phyloP scores from a whole-genome alignment of 1,284 basidiomycete genomes.

The Malassezia vespertilionis region DNA sequence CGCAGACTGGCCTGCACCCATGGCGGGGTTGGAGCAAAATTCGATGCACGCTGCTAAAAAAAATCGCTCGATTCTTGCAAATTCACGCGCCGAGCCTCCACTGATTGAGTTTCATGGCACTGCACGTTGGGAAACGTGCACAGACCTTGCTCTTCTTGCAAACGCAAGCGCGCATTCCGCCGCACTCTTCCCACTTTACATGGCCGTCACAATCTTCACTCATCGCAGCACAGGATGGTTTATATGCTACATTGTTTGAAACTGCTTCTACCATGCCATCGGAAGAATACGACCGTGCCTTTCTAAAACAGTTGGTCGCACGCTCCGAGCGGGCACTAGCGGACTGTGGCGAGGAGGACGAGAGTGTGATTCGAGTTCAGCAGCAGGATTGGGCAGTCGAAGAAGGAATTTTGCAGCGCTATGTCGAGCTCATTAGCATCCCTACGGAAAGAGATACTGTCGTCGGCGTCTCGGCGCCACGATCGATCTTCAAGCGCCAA shows the following conservation, averaged over 20 bases:
- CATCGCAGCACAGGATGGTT: neutral
- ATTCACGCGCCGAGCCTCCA: too few species aligned
- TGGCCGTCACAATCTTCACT: conserved; percentile 7
- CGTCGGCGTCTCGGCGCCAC: conserved; percentile 3
- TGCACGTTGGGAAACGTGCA: neutral
- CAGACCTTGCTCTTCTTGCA: conserved; percentile 5
- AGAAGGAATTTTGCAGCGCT: conserved; percentile 9
- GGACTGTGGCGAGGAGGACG: neutral
- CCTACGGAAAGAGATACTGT: neutral
- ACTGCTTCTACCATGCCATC: neutral
- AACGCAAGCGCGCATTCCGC: conserved; percentile 13
- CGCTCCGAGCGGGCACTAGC: conserved; percentile 8
- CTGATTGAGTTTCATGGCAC: neutral
- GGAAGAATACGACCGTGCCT: conserved; percentile 11
- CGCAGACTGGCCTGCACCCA: conserved; percentile 16
- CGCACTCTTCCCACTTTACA: conserved; percentile 5
- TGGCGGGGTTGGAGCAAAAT: too few species aligned
- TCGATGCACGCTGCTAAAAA: too few species aligned
- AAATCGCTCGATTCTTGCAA: neutral
- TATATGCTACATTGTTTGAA: neutral
- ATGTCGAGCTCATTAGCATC: conserved; percentile 7
- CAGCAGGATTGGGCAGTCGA: conserved; percentile 2
- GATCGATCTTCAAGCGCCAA: neutral
- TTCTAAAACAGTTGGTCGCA: conserved; percentile 14
- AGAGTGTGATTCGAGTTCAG: neutral